Evolutionary conservation across 352 stramenopile genomes (phyloP), one percentile per base, ranked within the genome.

Genomic region (Phytophthora sp.): DNA sequence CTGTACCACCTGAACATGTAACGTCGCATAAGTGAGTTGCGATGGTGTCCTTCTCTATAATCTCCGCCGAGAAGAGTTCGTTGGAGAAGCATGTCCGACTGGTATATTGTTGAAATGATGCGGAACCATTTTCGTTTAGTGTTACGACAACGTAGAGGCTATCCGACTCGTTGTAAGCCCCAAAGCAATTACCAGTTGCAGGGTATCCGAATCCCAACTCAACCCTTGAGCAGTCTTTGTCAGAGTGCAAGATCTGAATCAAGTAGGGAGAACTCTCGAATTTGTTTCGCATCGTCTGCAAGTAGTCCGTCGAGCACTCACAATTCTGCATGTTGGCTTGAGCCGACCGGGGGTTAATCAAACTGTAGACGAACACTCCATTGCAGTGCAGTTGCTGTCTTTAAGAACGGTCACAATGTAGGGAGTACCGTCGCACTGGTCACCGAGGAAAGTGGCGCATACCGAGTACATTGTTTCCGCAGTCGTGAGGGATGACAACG

Each of bases 81-180:
- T 32, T 34, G 1, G 51, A 56, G 11, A 41, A 15, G 21, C 59
- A 68, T 2, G 51, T 27, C 39, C 34, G 28, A 2, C 28, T 35
- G 10, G 51, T 5, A 41, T 37, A 56, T 28, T 48, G 13, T 32
- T 62, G 24, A 12, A 63, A 28, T 5, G 26, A 62, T 2, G 59
- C 59, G 18, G 42, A 68, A 18, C 51, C 51, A 18, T 68, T 45
- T 1, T 39, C 23, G 23, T 68, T 24, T 7, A 67, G 42, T 2
- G 27, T 51, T 6, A 41, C 59, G 5, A 51, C 44, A n/a, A 50
- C 42, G n/a, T 52, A 60, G 10, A 45, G 5, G 21, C 43, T 61
- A 8, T 50, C 41, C 4, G 39, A 48, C 24, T 62, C 58, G 32
- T 62, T 67, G 42, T 67, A 67, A 3, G 31, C 58, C 5, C 58